Evolutionary conservation across 208 protist genomes (phyloP), one percentile per base, ranked within the genome.

Genomic region (Tritrichomonas foetus): DNA sequence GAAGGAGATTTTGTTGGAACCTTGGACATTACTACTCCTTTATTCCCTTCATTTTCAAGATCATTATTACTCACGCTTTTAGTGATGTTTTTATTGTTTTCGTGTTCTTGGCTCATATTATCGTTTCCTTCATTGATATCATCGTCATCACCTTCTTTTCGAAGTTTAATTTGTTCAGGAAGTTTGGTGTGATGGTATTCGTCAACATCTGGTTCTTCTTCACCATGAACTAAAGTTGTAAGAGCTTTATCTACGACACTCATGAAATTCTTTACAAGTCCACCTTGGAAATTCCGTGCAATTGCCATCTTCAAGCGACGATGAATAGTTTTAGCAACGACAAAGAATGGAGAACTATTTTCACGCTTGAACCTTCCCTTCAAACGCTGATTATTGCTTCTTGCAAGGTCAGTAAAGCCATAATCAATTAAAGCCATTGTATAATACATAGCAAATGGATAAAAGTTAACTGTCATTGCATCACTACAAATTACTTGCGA

Each of bases 351-450:
- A 8, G 5, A 30, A 69, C 13, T 69, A 33, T n/a, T 69, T 69
- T 69, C 64, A n/a, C n/a, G 13, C 64, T 69, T n/a, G 25, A 69
- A 69, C n/a, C 64, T 16, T 30, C 3, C 64, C 27, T 69, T 69
- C n/a, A 69, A 69, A n/a, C 25, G 13, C 25, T 33, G 3, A n/a
- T 69, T 69, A 30, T 69, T 69, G 3, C 3, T n/a, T 30, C n/a
- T 69, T n/a, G 64, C 64, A 16, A 33, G 11, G 27, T 69, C 64
- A 5, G 27, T 69, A 3, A 69, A 69, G 11, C 64, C 64, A 30
- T 69, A 69, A 69, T 69, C 64, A n/a, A 69, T 69, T n/a, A 69
- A 30, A 69, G 64, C 64, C 64, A 69, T 69, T n/a, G 64, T 69
- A 69, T 69, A 69, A 30, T 69, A 69, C 5, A 69, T 11, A 69